phyloP scores from a whole-genome alignment of 441 rosid genomes.

The Syzygium syzygioides region DNA sequence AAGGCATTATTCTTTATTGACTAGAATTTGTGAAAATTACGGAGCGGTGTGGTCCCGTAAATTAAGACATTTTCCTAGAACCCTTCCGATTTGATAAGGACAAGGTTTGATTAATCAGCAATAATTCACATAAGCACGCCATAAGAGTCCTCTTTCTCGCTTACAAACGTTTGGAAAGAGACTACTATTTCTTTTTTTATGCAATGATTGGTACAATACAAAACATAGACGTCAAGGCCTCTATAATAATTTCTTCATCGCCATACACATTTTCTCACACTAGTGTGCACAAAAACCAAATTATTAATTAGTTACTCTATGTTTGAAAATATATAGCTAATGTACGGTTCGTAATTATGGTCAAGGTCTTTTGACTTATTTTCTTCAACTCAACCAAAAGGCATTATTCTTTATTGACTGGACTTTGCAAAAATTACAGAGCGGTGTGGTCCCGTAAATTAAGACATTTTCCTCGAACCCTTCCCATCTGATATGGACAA shows the following conservation, averaged over 20 bases:
- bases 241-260: not conserved
- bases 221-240: not conserved
- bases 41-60: not conserved
- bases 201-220: not conserved
- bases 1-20: too few species aligned
- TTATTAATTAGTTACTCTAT: not conserved
- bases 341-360: too few species aligned
- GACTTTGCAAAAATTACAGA: too few species aligned
- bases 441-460: too few species aligned
- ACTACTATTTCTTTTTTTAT: not conserved
- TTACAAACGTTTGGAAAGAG: not conserved
- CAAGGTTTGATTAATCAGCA: too few species aligned
- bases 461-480: too few species aligned
- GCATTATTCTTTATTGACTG: too few species aligned
- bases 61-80: not conserved
- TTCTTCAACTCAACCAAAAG: too few species aligned
- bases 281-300: accelerated
- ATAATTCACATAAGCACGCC: accelerated
- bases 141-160: too few species aligned
- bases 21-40: too few species aligned
- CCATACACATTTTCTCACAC: not conserved
- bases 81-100: not conserved
- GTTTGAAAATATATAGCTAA: not conserved
- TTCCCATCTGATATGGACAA: too few species aligned
- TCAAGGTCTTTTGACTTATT: too few species aligned